Percentiles rank a stretch among this genome's conserved stretches.
phyloP scores from a whole-genome alignment of 495 filamentous ascomycete genomes.

The Penicillium angulare region DNA sequence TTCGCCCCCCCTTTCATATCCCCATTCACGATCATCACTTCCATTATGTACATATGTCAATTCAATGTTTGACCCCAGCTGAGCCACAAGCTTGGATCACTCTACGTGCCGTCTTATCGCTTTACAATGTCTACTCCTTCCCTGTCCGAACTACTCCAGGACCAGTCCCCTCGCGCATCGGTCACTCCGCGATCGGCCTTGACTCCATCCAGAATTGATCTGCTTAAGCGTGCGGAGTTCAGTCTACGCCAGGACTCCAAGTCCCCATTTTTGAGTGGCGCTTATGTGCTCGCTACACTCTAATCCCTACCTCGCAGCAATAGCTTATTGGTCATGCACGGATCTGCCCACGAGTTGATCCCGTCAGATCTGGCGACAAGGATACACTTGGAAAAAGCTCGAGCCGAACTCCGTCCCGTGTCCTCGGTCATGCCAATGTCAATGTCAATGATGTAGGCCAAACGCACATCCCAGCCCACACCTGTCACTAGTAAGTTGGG shows the following conservation, averaged over 20 bases:
- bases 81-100: conserved; percentile 22
- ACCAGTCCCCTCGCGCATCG: no score
- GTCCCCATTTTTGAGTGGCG: conserved; percentile 4
- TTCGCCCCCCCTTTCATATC: no score
- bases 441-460: conserved; percentile 14
- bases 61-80: conserved; percentile 12
- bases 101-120: not conserved
- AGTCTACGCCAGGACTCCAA: not conserved
- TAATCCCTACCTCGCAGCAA: not conserved
- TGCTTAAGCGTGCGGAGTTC: not conserved
- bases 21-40: no score
- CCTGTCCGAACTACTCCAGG: no score
- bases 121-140: no score
- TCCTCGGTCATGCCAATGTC: no score
- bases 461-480: not conserved
- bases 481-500: not conserved
- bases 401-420: not conserved
- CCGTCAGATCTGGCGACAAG: conserved; percentile 4
- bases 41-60: not conserved
- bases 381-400: not conserved
- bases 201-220: no score
- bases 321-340: conserved; percentile 2
- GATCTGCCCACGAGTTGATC: conserved; percentile 6
- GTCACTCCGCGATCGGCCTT: no score
- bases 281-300: not conserved